These are phyloP conservation scores for Mycena chlorophos DNA, from an alignment of 768 basidiomycete species.

Conservation along the genomic window DNA sequence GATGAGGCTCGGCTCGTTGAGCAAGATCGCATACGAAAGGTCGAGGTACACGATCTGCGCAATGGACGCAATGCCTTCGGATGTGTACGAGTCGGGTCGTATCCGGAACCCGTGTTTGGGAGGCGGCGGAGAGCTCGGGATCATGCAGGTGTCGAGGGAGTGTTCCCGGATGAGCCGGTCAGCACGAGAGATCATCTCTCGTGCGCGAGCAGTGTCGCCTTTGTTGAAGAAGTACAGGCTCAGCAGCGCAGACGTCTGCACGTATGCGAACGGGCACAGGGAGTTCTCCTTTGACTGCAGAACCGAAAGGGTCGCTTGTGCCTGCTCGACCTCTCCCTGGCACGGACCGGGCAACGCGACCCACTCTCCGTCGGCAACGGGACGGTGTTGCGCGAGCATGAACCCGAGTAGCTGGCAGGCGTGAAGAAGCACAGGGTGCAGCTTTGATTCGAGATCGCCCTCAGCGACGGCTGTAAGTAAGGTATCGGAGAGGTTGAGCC, in stretches of 20 bases:
- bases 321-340: conserved; percentile 10
- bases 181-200: background rate
- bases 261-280: background rate
- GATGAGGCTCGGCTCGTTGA: background rate
- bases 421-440: conserved; percentile 8
- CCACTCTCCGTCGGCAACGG: background rate
- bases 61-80: conserved; percentile 7
- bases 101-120: background rate
- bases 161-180: background rate
- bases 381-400: conserved; percentile 13
- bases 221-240: conserved; percentile 9
- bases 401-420: conserved; percentile 16
- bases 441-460: background rate
- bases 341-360: background rate
- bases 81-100: background rate
- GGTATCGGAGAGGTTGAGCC: conserved; percentile 3
- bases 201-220: conserved; percentile 5
- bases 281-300: background rate
- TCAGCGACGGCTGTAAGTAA: background rate
- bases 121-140: background rate
- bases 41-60: conserved; percentile 15
- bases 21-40: conserved; percentile 2
- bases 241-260: conserved; percentile 7
- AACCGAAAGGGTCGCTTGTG: background rate
- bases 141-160: background rate